Evolutionary conservation across 2,329 filamentous ascomycete species (phyloP).

Genomic region (Rasamsonia emersonii): DNA sequence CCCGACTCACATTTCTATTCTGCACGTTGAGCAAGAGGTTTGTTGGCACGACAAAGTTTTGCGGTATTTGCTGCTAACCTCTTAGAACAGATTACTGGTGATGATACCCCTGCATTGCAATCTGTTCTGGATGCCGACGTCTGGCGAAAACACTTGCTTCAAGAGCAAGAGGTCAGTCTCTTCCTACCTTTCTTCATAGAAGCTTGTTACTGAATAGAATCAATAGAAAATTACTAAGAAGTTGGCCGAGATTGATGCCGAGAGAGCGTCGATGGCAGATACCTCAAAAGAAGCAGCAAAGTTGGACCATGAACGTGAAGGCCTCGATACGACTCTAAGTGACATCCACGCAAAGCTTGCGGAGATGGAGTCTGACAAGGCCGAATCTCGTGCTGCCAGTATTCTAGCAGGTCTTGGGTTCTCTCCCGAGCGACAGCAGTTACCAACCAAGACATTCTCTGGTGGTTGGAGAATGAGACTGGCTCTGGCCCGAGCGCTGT

Average conservation of each 20-base stretch:
- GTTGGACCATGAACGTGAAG: conserved; percentile 80
- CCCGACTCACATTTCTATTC: conserved; percentile 94
- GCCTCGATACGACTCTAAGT: conserved; percentile 78
- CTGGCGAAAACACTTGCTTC: conserved; percentile 91
- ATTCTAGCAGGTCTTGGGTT: conserved; percentile 96
- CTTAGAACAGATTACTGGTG: conserved; percentile 65
- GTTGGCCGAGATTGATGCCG: conserved; percentile 66
- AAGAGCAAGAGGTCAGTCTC: conserved; percentile 68
- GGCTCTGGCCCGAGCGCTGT: conserved; percentile 85
- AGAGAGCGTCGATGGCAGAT: conserved; percentile 74
- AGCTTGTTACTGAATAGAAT: not conserved
- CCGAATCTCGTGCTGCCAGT: conserved; percentile 87
- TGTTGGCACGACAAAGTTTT: conserved; percentile 19
- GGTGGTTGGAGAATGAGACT: conserved; percentile 99
- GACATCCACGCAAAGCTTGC: conserved; percentile 87
- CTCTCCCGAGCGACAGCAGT: conserved; percentile 84
- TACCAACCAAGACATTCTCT: conserved; percentile 93
- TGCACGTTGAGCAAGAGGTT: conserved; percentile 97
- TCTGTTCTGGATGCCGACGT: conserved; percentile 96
- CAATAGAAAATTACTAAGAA: conserved; percentile 64
- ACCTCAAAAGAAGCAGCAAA: conserved; percentile 81
- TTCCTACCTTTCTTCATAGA: not conserved
- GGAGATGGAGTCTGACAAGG: conserved; percentile 99
- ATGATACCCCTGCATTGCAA: conserved; percentile 90
- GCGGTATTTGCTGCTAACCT: conserved; percentile 12